A percentile compares a stretch with the other conserved stretches of the same genome.
Conservation (phyloP, 2,329 filamentous ascomycete species). For the Cladosporium halotolerans region DNA sequence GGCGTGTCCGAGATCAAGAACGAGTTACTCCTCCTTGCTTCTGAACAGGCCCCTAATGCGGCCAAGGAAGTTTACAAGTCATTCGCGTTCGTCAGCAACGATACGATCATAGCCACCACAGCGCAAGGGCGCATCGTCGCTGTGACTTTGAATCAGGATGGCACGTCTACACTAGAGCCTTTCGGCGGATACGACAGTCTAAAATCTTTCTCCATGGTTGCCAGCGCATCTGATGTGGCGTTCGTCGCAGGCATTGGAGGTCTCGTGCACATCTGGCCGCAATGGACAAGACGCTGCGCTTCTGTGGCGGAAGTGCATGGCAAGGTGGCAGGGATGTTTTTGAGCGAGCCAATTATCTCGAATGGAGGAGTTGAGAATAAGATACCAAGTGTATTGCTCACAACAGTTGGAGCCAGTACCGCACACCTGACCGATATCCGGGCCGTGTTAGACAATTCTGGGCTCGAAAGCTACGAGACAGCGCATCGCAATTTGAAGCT, state of each 20-base stretch:
- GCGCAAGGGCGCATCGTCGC: slow-evolving; percentile 53
- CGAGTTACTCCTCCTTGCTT: background rate
- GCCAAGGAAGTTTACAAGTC: slow-evolving; percentile 34
- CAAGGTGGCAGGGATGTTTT: slow-evolving; percentile 39
- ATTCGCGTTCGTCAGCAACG: slow-evolving; percentile 56
- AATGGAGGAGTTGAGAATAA: background rate
- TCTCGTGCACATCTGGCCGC: background rate
- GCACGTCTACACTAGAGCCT: slow-evolving; percentile 20
- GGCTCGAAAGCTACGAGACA: background rate
- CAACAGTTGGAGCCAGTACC: slow-evolving; percentile 31
- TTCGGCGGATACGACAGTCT: slow-evolving; percentile 27
- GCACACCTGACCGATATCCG: slow-evolving; percentile 19
- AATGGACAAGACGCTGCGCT: background rate
- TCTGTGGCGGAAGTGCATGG: slow-evolving; percentile 17
- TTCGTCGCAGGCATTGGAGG: slow-evolving; percentile 25
- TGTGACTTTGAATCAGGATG: slow-evolving; percentile 22
- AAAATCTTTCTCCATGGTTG: slow-evolving; percentile 43
- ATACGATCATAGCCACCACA: slow-evolving; percentile 52
- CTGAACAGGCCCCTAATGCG: no score
- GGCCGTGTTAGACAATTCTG: background rate
- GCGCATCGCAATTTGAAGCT: slow-evolving; percentile 10
- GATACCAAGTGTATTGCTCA: slow-evolving; percentile 30
- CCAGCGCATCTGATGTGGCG: slow-evolving; percentile 33
- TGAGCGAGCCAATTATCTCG: background rate
- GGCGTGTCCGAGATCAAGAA: background rate